Conservation (phyloP, 352 stramenopile species). For the Globisporangium echinulatum region DNA sequence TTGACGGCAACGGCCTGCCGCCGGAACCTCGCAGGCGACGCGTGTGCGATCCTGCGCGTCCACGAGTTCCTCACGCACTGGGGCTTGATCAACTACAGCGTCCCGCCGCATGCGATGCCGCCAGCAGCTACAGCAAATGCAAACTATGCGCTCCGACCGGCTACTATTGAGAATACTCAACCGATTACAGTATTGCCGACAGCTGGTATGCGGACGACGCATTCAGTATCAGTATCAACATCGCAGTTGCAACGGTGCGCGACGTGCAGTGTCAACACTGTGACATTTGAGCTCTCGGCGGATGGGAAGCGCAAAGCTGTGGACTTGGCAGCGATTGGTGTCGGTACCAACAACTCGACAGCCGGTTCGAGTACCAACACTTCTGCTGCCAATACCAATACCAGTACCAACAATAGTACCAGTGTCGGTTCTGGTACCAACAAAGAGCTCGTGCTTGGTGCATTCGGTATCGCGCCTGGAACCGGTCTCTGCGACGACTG, state of each 20-base stretch:
- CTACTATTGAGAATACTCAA: constrained; percentile 2
- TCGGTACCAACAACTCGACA: neutral
- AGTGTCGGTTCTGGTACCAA: constrained; percentile 10
- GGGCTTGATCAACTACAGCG: constrained; percentile 84
- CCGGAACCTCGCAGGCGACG: constrained; percentile 72
- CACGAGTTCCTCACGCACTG: constrained; percentile 85
- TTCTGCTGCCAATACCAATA: too few relatives aligned
- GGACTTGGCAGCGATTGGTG: constrained; percentile 6
- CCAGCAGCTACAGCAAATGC: constrained; percentile 27
- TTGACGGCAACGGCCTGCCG: constrained; percentile 79
- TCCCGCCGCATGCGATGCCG: constrained; percentile 63
- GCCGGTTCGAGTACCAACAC: too few relatives aligned
- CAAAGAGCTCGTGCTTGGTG: constrained; percentile 36
- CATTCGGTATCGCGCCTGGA: constrained; percentile 42
- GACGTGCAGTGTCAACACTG: constrained; percentile 26
- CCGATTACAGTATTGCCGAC: constrained; percentile 18
- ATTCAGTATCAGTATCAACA: neutral
- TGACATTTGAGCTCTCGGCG: constrained; percentile 48
- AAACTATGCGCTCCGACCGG: constrained; percentile 49
- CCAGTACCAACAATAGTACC: too few relatives aligned
- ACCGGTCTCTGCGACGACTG: constrained; percentile 66
- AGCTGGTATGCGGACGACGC: too few relatives aligned
- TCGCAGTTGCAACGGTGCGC: constrained; percentile 27
- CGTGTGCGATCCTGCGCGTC: constrained; percentile 76
- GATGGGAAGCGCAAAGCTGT: constrained; percentile 56